Conservation (phyloP, 2,329 filamentous ascomycete species). For the Penicillium decumbens region DNA sequence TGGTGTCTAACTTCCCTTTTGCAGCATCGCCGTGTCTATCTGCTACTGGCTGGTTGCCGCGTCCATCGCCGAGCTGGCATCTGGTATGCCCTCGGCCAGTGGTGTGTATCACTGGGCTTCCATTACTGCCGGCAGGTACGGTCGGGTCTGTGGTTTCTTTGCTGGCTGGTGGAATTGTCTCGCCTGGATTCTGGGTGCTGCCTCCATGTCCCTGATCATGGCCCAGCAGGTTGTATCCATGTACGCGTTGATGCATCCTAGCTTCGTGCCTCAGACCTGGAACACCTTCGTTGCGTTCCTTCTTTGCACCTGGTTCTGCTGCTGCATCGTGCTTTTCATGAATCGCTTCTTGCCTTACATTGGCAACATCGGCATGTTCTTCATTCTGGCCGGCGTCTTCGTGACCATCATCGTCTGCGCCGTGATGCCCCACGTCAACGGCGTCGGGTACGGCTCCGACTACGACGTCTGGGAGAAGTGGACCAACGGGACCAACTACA, state of each 20-base stretch:
- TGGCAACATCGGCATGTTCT: slow-evolving; percentile 53
- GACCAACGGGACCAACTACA: slow-evolving; percentile 45
- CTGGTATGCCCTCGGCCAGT: slow-evolving; percentile 57
- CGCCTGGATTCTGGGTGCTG: slow-evolving; percentile 59
- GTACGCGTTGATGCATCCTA: slow-evolving; percentile 57
- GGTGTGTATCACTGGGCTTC: slow-evolving; percentile 61
- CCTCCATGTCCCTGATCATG: slow-evolving; percentile 56
- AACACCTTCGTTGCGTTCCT: slow-evolving; percentile 58
- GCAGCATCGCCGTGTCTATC: slow-evolving; percentile 41
- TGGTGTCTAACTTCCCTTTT: slow-evolving; percentile 13
- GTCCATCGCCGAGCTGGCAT: slow-evolving; percentile 58
- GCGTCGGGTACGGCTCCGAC: slow-evolving; percentile 44
- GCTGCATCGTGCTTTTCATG: slow-evolving; percentile 52
- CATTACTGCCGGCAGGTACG: slow-evolving; percentile 54
- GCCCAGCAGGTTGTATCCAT: slow-evolving; percentile 58
- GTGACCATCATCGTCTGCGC: slow-evolving; percentile 52
- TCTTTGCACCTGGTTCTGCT: slow-evolving; percentile 52
- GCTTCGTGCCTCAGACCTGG: slow-evolving; percentile 52
- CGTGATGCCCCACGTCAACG: slow-evolving; percentile 50
- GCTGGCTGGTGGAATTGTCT: slow-evolving; percentile 45
- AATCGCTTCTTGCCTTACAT: slow-evolving; percentile 52
- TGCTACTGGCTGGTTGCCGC: slow-evolving; percentile 58
- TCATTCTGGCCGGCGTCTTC: slow-evolving; percentile 52
- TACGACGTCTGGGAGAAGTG: slow-evolving; percentile 54
- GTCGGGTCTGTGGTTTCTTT: slow-evolving; percentile 48